phyloP scores from a whole-genome alignment of 345 rosid genomes.

The Pistacia vera region DNA sequence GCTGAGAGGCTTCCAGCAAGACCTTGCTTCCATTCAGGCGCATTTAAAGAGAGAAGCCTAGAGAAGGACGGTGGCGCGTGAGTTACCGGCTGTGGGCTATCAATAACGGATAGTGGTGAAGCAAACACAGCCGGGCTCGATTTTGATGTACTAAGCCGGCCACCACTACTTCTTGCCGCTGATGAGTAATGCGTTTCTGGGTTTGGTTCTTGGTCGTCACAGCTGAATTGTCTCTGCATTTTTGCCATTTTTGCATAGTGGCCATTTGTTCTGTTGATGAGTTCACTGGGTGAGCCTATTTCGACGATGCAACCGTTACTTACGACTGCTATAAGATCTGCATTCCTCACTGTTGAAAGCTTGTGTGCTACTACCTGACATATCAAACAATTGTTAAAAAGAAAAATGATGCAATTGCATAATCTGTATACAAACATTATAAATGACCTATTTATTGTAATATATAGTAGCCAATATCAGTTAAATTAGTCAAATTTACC shows the following conservation, averaged over 20 bases:
- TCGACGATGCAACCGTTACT: slow-evolving; percentile 56
- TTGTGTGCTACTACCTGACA: slow-evolving; percentile 86
- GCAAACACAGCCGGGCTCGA: slow-evolving; percentile 51
- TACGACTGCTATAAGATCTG: slow-evolving; percentile 76
- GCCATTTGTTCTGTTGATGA: slow-evolving; percentile 49
- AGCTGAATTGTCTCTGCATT: slow-evolving; percentile 56
- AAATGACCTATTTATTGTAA: too few species aligned
- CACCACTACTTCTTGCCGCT: slow-evolving; percentile 49
- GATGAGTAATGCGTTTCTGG: slow-evolving; percentile 43
- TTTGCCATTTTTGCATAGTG: slow-evolving; percentile 68
- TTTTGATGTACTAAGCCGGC: slow-evolving; percentile 44
- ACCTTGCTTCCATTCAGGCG: slow-evolving; percentile 75
- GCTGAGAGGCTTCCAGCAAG: slow-evolving; percentile 71
- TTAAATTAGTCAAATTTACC: slow-evolving; percentile 34
- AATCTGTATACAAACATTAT: too few species aligned
- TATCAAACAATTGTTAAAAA: neutral
- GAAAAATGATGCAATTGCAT: neutral
- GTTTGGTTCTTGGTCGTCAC: slow-evolving; percentile 42
- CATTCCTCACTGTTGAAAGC: slow-evolving; percentile 70
- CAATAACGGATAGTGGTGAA: slow-evolving; percentile 40
- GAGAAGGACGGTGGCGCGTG: slow-evolving; percentile 61
- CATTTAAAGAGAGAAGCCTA: slow-evolving; percentile 55
- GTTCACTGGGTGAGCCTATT: slow-evolving; percentile 68
- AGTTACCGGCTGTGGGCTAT: slow-evolving; percentile 32
- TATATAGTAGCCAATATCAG: neutral